Conservation (phyloP, 768 basidiomycete genomes). For the Macrolepiota dolichaula region DNA sequence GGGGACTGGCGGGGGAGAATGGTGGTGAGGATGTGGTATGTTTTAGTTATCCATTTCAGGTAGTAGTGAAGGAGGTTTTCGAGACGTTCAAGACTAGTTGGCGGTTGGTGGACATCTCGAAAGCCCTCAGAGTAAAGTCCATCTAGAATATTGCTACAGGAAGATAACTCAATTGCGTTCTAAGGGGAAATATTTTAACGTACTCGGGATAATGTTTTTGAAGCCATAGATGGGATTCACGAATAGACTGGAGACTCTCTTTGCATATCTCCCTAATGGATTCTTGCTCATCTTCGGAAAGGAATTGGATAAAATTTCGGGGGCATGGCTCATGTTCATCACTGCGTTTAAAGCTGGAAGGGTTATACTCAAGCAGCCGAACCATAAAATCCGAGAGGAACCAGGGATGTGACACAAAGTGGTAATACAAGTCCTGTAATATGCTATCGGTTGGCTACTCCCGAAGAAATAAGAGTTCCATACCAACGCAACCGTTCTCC, state of each 20-base stretch:
- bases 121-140: conserved; percentile 17
- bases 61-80: conserved; percentile 21
- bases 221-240: conserved; percentile 8
- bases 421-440: conserved; percentile 2
- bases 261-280: conserved; percentile 14
- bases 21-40: conserved; percentile 15
- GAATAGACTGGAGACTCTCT: background rate
- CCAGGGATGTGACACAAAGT: conserved; percentile 2
- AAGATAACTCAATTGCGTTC: background rate
- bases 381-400: conserved; percentile 32
- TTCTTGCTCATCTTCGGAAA: conserved; percentile 21
- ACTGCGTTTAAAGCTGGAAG: conserved; percentile 13
- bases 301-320: conserved; percentile 23
- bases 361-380: conserved; percentile 40
- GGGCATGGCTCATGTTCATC: conserved; percentile 15
- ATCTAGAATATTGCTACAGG: conserved; percentile 4
- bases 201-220: conserved; percentile 3
- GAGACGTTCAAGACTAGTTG: conserved; percentile 14
- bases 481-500: conserved; percentile 6
- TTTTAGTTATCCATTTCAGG: conserved; percentile 17
- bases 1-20: background rate
- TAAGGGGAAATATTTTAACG: background rate
- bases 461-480: background rate
- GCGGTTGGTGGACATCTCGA: conserved; percentile 14
- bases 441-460: background rate